Percentiles rank a stretch among this genome's conserved stretches.
Evolutionary conservation across 768 basidiomycete species (phyloP).

Genomic region (Steccherinum ochraceum): DNA sequence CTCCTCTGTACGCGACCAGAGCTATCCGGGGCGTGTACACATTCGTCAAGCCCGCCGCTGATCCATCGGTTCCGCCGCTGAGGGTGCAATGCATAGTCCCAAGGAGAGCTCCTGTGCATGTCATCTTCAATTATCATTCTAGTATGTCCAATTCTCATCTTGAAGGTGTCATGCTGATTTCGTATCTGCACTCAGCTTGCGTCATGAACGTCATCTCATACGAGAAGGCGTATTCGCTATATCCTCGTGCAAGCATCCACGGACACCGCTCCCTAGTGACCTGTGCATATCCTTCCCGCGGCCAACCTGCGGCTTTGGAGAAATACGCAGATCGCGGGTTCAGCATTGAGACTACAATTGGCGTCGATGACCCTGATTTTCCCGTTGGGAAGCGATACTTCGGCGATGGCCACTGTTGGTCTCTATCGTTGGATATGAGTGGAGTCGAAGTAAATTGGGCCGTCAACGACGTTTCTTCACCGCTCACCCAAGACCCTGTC

Average conservation of each 20-base stretch:
- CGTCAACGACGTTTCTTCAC: neutral
- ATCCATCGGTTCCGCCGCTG: neutral
- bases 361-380: neutral
- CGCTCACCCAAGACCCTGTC: conserved; percentile 13
- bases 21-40: conserved; percentile 21
- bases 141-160: conserved; percentile 26
- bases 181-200: conserved; percentile 6
- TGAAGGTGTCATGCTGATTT: neutral
- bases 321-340: conserved; percentile 36
- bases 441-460: conserved; percentile 5
- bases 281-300: neutral
- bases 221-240: conserved; percentile 34
- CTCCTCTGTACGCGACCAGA: too few relatives aligned
- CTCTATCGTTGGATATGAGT: conserved; percentile 7
- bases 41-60: conserved; percentile 20
- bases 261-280: conserved; percentile 21
- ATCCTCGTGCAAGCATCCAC: conserved; percentile 35
- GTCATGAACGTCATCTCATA: conserved; percentile 41
- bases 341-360: conserved; percentile 12
- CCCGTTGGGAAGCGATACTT: conserved; percentile 8
- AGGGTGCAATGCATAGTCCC: conserved; percentile 39
- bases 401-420: conserved; percentile 15
- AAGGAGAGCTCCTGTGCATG: conserved; percentile 25
- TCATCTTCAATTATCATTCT: conserved; percentile 40
- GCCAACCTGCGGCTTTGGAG: conserved; percentile 1